phyloP scores from a whole-genome alignment of 106 monocot genomes.

The Platanthera guangdongensis region DNA sequence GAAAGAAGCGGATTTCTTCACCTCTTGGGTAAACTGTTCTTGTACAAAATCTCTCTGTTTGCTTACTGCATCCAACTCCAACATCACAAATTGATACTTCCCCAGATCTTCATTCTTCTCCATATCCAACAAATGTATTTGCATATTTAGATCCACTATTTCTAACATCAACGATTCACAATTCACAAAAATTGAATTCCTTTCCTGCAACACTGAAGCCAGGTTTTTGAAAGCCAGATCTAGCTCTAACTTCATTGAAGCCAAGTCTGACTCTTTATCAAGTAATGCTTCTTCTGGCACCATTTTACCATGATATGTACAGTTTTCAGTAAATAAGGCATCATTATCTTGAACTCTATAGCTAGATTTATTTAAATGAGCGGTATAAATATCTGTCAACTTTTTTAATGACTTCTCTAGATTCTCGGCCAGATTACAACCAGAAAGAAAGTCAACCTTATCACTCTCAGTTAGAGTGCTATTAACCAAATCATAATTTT shows the following conservation, averaged over 20 bases:
- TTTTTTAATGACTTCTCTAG: slow-evolving; percentile 47
- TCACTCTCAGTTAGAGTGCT: slow-evolving; percentile 34
- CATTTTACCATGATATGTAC: slow-evolving; percentile 18
- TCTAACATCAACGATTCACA: slow-evolving; percentile 36
- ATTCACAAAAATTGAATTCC: slow-evolving; percentile 43
- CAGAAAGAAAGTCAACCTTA: slow-evolving; percentile 12
- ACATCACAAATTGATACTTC: slow-evolving; percentile 38
- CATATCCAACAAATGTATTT: slow-evolving; percentile 38
- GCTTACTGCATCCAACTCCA: slow-evolving; percentile 39
- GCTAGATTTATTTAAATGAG: slow-evolving; percentile 19
- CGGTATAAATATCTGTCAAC: slow-evolving; percentile 47
- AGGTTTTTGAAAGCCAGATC: slow-evolving; percentile 29
- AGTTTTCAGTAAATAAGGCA: slow-evolving; percentile 10
- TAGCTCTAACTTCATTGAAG: slow-evolving; percentile 30
- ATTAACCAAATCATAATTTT: slow-evolving; percentile 39
- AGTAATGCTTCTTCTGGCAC: slow-evolving; percentile 11
- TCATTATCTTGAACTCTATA: slow-evolving; percentile 10
- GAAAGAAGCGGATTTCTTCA: slow-evolving; percentile 51
- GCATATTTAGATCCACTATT: slow-evolving; percentile 30
- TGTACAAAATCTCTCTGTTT: slow-evolving; percentile 57
- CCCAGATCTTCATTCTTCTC: slow-evolving; percentile 32
- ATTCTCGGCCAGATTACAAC: slow-evolving; percentile 15
- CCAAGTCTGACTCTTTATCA: slow-evolving; percentile 32
- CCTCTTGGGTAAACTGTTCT: slow-evolving; percentile 68
- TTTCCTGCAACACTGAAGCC: slow-evolving; percentile 35